Evolutionary conservation across 768 basidiomycete species (phyloP), one percentile per base, ranked within the genome.

Genomic region (Antrodiella citrinella): DNA sequence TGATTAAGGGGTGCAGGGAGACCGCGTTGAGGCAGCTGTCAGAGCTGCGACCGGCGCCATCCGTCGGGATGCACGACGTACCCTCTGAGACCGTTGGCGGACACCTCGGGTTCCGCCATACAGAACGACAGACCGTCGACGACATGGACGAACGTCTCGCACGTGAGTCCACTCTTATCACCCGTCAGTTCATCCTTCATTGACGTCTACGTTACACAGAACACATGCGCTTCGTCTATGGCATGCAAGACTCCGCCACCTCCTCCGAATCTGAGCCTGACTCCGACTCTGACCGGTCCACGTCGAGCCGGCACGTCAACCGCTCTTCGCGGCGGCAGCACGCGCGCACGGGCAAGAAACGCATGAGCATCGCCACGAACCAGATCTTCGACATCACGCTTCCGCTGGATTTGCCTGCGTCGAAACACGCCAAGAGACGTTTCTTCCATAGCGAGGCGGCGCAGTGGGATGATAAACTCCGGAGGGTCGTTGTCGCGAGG

Each of bases 41-140:
- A 19, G 73, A 78, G 54, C 63, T 88, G 41, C 77, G 76, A 3
- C 76, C 78, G 49, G 91, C 89, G 0, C 96, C 96, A 1, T 90
- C 90, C 4, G 90, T 91, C 0, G 82, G 80, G 42, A 78, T 95
- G 73, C 91, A 93, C 20, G 81, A 86, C 45, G 85, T 91, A 1
- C 92, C 93, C 0, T 66, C 75, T 39, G 81, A 89, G 56, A 80
- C 79, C 26, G 56, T 95, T 4, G 77, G 74, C 3, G 67, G 72
- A 26, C 82, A 88, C 55, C 68, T 89, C 3, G 80, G 80, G 0
- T 72, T 86, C 51, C 73, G 75, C 25, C 74, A 78, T 11, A 73
- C 73, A 30, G 73, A 74, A 3, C 58, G 61, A 7, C 61, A 51
- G 39, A 64, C 63, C 25, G 66, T 68, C 59, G 85, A 90, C 53